A percentile compares a stretch with the other conserved stretches of the same genome.
Conservation (phyloP, 352 stramenopile genomes). For the Aphanomyces astaci region DNA sequence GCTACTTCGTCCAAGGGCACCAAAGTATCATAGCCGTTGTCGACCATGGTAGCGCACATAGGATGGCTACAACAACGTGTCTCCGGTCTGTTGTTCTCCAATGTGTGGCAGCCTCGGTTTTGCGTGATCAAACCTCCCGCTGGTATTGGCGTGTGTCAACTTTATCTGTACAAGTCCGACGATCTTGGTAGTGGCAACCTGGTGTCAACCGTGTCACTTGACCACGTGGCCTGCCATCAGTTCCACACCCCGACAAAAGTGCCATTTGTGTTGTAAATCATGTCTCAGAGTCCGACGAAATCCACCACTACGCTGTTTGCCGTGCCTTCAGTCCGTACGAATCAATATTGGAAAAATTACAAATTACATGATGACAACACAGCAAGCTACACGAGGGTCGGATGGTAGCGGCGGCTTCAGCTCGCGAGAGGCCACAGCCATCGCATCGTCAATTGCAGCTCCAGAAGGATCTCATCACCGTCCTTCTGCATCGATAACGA, state of each 20-base stretch:
- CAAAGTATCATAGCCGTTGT: too few relatives aligned
- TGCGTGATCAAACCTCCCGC: background rate
- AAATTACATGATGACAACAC: too few relatives aligned
- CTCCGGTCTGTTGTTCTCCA: background rate
- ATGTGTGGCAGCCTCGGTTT: background rate
- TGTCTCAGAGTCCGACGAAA: too few relatives aligned
- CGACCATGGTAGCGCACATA: background rate
- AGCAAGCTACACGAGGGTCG: too few relatives aligned
- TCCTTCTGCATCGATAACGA: too few relatives aligned
- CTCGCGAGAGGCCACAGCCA: too few relatives aligned
- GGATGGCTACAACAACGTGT: slow-evolving; percentile 5
- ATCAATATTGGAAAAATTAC: too few relatives aligned
- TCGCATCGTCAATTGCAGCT: too few relatives aligned
- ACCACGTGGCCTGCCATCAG: background rate
- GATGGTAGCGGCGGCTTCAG: too few relatives aligned
- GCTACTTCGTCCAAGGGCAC: background rate
- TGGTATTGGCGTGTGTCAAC: background rate
- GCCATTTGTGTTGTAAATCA: background rate
- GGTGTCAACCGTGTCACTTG: background rate
- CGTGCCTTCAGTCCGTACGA: too few relatives aligned
- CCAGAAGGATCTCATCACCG: too few relatives aligned
- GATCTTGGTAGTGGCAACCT: background rate
- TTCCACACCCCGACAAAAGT: background rate
- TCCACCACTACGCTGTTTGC: too few relatives aligned
- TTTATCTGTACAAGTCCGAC: background rate